Conservation (phyloP, 345 rosid genomes). For the Rhizophora mangle region DNA sequence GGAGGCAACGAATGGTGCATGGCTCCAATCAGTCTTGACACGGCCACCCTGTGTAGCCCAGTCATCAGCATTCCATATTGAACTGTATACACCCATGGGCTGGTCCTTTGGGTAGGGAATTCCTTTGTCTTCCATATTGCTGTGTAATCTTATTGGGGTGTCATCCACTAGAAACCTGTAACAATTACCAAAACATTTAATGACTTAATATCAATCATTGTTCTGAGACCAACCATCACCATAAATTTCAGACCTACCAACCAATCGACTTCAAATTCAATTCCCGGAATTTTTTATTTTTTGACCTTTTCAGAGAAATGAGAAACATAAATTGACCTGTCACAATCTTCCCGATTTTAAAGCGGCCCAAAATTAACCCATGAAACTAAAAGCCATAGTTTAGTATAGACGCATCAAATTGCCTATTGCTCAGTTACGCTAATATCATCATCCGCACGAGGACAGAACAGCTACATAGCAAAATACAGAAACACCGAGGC, state of each 20-base stretch:
- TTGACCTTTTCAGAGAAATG: too few relatives aligned
- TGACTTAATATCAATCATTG: background rate
- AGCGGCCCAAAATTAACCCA: too few relatives aligned
- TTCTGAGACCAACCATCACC: too few relatives aligned
- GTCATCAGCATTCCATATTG: constrained; percentile 99
- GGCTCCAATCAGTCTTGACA: constrained; percentile 93
- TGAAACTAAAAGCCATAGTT: too few relatives aligned
- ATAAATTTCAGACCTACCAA: too few relatives aligned
- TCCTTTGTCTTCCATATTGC: constrained; percentile 82
- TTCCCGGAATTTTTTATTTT: too few relatives aligned
- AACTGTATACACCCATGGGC: constrained; percentile 95
- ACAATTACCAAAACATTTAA: background rate
- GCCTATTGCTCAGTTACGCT: too few relatives aligned
- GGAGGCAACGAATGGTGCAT: constrained; percentile 86
- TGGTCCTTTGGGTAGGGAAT: constrained; percentile 91
- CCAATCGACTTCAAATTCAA: too few relatives aligned
- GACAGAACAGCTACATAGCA: background rate
- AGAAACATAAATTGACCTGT: too few relatives aligned
- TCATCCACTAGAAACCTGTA: constrained; percentile 84
- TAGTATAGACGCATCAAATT: too few relatives aligned
- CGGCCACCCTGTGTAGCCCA: constrained; percentile 99
- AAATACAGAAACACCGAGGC: background rate
- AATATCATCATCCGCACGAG: background rate
- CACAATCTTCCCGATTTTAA: too few relatives aligned
- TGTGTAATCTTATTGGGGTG: constrained; percentile 73